Conservation (phyloP, 2,329 filamentous ascomycete genomes). For the Cyclaneusma minus region DNA sequence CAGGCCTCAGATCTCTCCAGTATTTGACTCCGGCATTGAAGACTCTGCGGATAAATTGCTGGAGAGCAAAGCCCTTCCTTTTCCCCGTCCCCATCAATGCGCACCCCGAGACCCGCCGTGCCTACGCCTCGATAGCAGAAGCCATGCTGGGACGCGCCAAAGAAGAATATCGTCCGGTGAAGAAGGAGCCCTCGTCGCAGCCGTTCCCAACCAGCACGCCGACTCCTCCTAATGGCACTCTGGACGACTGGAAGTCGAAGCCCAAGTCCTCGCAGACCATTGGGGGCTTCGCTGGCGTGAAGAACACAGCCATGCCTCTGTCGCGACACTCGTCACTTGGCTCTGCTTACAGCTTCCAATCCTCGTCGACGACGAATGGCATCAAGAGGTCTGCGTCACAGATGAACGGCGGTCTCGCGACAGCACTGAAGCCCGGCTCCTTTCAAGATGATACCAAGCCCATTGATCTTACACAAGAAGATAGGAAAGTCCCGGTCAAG, state of each 20-base stretch:
- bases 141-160: slow-evolving; percentile 19
- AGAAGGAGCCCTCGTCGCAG: slow-evolving; percentile 25
- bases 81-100: slow-evolving; percentile 9
- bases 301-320: slow-evolving; percentile 8
- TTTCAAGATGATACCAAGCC: slow-evolving; percentile 27
- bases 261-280: slow-evolving; percentile 21
- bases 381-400: slow-evolving; percentile 6
- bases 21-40: slow-evolving; percentile 11
- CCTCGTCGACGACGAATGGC: slow-evolving; percentile 11
- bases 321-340: slow-evolving; percentile 25
- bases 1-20: too few species aligned
- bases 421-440: slow-evolving; percentile 27
- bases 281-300: slow-evolving; percentile 21
- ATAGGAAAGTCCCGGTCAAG: slow-evolving; percentile 38
- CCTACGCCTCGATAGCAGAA: slow-evolving; percentile 17
- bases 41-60: slow-evolving; percentile 13
- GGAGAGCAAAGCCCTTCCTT: slow-evolving; percentile 8
- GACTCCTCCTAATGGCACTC: slow-evolving; percentile 28
- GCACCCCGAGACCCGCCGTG: slow-evolving; percentile 3
- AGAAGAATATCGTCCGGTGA: slow-evolving; percentile 8
- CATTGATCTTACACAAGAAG: slow-evolving; percentile 21
- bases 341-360: slow-evolving; percentile 1
- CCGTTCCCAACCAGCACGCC: slow-evolving; percentile 43
- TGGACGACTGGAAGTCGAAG: slow-evolving; percentile 32
- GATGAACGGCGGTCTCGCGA: slow-evolving; percentile 24